Percentiles rank a stretch among this genome's conserved stretches.
phyloP scores from a whole-genome alignment of 306 rosid species.

The Psophocarpus tetragonolobus region DNA sequence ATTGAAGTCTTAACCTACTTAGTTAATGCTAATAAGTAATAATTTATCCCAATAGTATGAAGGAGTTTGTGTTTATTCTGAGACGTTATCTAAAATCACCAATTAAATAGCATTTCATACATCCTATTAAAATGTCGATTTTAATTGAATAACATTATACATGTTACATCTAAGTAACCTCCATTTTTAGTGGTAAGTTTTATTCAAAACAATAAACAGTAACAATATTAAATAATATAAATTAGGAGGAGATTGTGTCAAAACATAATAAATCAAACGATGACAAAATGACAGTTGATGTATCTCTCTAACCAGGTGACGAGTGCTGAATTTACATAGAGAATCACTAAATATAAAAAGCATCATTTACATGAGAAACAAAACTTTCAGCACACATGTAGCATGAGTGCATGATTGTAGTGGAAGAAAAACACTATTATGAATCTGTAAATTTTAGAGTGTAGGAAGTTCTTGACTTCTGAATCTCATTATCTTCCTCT shows the following conservation, averaged over 20 bases:
- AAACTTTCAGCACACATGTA: background rate
- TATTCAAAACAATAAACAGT: background rate
- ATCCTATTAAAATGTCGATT: no score
- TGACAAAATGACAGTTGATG: background rate
- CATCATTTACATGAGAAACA: constrained; percentile 35
- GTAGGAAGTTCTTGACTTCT: constrained; percentile 68
- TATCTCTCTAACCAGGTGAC: background rate
- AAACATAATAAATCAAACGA: background rate
- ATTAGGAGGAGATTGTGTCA: no score
- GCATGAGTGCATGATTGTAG: background rate
- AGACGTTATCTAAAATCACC: background rate
- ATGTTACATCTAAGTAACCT: background rate
- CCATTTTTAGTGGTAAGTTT: background rate
- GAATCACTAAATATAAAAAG: constrained; percentile 21
- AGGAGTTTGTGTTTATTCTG: background rate
- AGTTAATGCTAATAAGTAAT: no score
- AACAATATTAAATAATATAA: background rate
- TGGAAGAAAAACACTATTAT: constrained; percentile 18
- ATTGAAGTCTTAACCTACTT: no score
- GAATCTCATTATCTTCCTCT: constrained; percentile 61
- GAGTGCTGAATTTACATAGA: constrained; percentile 1
- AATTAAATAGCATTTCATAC: background rate
- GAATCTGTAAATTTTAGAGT: constrained; percentile 34
- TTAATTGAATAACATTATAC: background rate
- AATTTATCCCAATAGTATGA: background rate